A percentile compares a stretch with the other conserved stretches of the same genome.
Evolutionary conservation across 2,329 filamentous ascomycete genomes (phyloP).

Genomic region (Penicillium oxalicum): DNA sequence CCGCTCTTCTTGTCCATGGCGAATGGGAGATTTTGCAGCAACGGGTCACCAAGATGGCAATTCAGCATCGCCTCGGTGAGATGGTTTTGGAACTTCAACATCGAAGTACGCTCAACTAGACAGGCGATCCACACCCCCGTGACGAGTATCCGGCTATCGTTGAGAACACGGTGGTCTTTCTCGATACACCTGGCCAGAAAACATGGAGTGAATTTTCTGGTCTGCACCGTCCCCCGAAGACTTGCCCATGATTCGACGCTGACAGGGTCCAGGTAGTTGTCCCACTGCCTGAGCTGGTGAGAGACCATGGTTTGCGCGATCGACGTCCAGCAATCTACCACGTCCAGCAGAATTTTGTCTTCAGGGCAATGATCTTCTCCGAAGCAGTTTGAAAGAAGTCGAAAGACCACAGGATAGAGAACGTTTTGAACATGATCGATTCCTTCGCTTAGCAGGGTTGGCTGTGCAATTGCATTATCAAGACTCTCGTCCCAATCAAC

Average conservation of each 20-base stretch:
- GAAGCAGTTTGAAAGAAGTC: conserved; percentile 56
- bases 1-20: conserved; percentile 32
- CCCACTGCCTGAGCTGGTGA: conserved; percentile 48
- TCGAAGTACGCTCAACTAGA: conserved; percentile 54
- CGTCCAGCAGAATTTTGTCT: conserved; percentile 47
- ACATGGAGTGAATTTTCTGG: conserved; percentile 42
- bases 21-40: conserved; percentile 57
- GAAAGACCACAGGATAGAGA: conserved; percentile 46
- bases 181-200: conserved; percentile 43
- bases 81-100: conserved; percentile 56
- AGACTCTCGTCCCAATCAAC: conserved; percentile 48
- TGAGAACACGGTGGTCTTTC: conserved; percentile 36
- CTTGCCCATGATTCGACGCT: conserved; percentile 46
- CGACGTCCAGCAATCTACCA: conserved; percentile 52
- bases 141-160: conserved; percentile 45
- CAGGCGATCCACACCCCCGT: conserved; percentile 50
- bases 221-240: conserved; percentile 43
- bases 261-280: conserved; percentile 51
- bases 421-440: conserved; percentile 36
- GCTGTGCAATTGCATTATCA: conserved; percentile 40
- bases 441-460: conserved; percentile 18
- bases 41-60: conserved; percentile 37
- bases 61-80: conserved; percentile 52
- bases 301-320: conserved; percentile 45
- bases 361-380: conserved; percentile 52